A percentile compares a stretch with the other conserved stretches of the same genome.
These are phyloP conservation scores for Talaromyces sp. DNA, from an alignment of 2,329 filamentous ascomycete species.

Conservation along the genomic window DNA sequence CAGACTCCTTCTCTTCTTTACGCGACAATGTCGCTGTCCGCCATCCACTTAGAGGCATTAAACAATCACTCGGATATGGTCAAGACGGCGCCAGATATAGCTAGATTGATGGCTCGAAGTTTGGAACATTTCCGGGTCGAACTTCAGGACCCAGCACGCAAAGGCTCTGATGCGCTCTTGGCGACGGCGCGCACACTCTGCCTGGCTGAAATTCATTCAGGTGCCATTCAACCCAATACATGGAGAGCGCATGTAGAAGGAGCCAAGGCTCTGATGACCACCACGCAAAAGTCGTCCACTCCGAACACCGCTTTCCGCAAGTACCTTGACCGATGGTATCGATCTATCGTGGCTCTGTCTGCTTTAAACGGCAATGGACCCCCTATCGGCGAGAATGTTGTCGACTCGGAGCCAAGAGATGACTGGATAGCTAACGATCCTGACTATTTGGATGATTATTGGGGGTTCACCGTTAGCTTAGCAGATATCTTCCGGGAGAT, in stretches of 20 bases:
- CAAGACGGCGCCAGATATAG: constrained; percentile 33
- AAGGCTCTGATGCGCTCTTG: constrained; percentile 30
- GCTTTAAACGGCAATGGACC: constrained; percentile 35
- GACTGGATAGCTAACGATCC: constrained; percentile 15
- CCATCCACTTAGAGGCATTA: constrained; percentile 35
- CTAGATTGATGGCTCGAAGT: constrained; percentile 34
- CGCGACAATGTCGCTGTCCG: constrained; percentile 39
- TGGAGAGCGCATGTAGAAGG: constrained; percentile 41
- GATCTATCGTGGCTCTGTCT: constrained; percentile 37
- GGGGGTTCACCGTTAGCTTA: constrained; percentile 36
- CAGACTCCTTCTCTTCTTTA: constrained; percentile 39
- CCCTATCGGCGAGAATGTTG: constrained; percentile 24
- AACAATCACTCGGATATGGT: constrained; percentile 31
- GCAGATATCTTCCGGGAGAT: constrained; percentile 35
- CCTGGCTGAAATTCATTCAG: constrained; percentile 38
- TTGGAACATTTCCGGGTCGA: constrained; percentile 37
- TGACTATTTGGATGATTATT: constrained; percentile 39
- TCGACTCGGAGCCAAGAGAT: constrained; percentile 14
- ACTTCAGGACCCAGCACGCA: constrained; percentile 27
- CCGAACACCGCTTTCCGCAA: constrained; percentile 28
- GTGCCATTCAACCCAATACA: constrained; percentile 33
- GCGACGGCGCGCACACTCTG: constrained; percentile 40
- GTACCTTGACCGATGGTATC: constrained; percentile 37
- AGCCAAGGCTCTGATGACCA: constrained; percentile 33
- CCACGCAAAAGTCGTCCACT: constrained; percentile 16